Conservation (phyloP, 352 stramenopile genomes). For the Phytophthora pini region DNA sequence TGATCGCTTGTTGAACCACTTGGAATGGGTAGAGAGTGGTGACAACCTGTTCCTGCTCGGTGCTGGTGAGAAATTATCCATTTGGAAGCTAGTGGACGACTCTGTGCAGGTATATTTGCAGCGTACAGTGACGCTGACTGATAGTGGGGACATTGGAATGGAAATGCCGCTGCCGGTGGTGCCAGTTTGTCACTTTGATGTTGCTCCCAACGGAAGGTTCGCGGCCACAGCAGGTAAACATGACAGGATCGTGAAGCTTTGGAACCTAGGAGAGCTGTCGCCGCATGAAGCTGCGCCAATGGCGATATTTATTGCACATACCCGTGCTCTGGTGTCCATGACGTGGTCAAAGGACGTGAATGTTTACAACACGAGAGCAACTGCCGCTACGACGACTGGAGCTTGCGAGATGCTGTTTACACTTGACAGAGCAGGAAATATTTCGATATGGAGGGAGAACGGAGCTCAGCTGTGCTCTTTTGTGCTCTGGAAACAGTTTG, state of each 20-base stretch:
- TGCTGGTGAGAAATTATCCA: conserved; percentile 70
- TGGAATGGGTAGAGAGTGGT: conserved; percentile 78
- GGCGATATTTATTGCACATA: conserved; percentile 69
- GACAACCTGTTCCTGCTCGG: conserved; percentile 78
- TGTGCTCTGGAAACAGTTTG: conserved; percentile 72
- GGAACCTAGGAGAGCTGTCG: conserved; percentile 57
- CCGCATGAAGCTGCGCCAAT: conserved; percentile 59
- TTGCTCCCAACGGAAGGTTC: conserved; percentile 65
- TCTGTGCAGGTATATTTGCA: conserved; percentile 82
- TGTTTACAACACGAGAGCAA: conserved; percentile 48
- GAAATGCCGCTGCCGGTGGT: conserved; percentile 19
- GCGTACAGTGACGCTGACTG: conserved; percentile 58
- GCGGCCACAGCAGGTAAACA: conserved; percentile 61
- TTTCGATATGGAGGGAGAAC: conserved; percentile 85
- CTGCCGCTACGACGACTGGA: conserved; percentile 21
- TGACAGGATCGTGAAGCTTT: conserved; percentile 81
- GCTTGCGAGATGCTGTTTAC: conserved; percentile 79
- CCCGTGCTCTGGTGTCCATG: conserved; percentile 57
- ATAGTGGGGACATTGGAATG: conserved; percentile 12
- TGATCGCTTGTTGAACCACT: conserved; percentile 60
- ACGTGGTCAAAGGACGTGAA: conserved; percentile 67
- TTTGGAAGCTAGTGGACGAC: conserved; percentile 88
- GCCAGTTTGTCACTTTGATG: conserved; percentile 64
- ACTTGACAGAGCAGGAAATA: conserved; percentile 61
- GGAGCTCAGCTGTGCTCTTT: conserved; percentile 58